Evolutionary conservation across 2,329 filamentous ascomycete genomes (phyloP).

Genomic region (Triangularia verruculosa): DNA sequence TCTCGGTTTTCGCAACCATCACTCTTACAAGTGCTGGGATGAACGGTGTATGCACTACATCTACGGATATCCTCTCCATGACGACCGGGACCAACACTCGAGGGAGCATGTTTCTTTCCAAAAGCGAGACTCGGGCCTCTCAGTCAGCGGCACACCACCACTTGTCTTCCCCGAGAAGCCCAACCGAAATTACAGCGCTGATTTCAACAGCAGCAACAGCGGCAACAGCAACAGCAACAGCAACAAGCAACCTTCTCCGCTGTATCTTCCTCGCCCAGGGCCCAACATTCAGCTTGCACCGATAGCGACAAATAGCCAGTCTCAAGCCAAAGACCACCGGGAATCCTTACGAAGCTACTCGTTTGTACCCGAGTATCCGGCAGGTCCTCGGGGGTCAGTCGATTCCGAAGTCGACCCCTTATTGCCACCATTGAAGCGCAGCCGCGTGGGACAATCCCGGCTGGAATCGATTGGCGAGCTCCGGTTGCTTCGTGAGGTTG

Average conservation of each 20-base stretch:
- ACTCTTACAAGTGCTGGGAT: constrained; percentile 54
- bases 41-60: constrained; percentile 56
- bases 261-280: constrained; percentile 40
- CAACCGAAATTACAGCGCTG: constrained; percentile 32
- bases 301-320: constrained; percentile 33
- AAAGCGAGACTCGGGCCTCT: constrained; percentile 47
- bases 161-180: constrained; percentile 36
- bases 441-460: constrained; percentile 50
- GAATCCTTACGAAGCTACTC: constrained; percentile 41
- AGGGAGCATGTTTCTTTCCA: constrained; percentile 42
- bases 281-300: constrained; percentile 35
- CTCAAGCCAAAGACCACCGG: constrained; percentile 36
- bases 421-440: constrained; percentile 54
- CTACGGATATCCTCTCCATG: constrained; percentile 51
- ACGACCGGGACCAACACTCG: constrained; percentile 52
- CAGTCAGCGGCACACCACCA: constrained; percentile 38
- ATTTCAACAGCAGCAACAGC: no score
- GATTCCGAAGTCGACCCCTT: constrained; percentile 51
- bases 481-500: constrained; percentile 45
- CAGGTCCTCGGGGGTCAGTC: constrained; percentile 38
- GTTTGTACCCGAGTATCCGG: constrained; percentile 40
- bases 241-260: constrained; percentile 37
- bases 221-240: no score
- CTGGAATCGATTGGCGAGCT: constrained; percentile 58
- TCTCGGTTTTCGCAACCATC: constrained; percentile 36